Evolutionary conservation across 352 stramenopile species (phyloP).

Genomic region (Pythium phragmitis): DNA sequence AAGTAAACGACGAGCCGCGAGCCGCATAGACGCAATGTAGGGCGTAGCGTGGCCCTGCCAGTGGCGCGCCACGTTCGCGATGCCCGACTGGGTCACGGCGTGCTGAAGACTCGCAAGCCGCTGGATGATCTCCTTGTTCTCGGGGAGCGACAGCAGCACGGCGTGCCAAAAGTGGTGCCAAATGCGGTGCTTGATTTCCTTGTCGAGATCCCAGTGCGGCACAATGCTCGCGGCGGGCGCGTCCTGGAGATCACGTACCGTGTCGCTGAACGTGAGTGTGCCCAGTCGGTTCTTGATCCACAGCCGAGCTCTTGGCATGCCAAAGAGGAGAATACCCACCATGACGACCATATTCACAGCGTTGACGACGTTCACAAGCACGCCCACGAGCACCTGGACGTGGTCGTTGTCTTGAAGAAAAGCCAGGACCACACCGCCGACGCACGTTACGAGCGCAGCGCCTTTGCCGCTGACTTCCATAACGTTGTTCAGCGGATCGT

Average conservation of each 20-base stretch:
- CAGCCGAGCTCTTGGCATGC: constrained; percentile 25
- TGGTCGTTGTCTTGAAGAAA: constrained; percentile 22
- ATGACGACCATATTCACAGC: constrained; percentile 43
- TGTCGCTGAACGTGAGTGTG: constrained; percentile 47
- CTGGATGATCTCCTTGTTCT: constrained; percentile 24
- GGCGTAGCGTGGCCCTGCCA: constrained; percentile 16
- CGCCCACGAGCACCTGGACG: constrained; percentile 12
- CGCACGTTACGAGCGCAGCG: constrained; percentile 32
- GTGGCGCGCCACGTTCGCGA: too few species aligned
- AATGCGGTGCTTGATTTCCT: constrained; percentile 43
- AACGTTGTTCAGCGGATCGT: constrained; percentile 40
- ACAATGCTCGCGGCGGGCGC: constrained; percentile 32
- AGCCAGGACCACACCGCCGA: constrained; percentile 31
- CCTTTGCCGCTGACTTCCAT: constrained; percentile 50
- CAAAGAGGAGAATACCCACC: constrained; percentile 32
- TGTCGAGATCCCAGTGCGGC: constrained; percentile 37
- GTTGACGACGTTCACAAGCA: constrained; percentile 40
- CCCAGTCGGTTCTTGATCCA: constrained; percentile 35
- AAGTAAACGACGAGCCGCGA: constrained; percentile 7
- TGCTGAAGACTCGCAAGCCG: constrained; percentile 22
- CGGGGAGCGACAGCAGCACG: constrained; percentile 29
- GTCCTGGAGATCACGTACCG: constrained; percentile 28
- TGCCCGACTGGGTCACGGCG: too few species aligned
- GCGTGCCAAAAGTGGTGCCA: constrained; percentile 54
- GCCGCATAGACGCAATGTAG: neutral